Conservation (phyloP, 805 yeast genomes). For the Candida berthetii region DNA sequence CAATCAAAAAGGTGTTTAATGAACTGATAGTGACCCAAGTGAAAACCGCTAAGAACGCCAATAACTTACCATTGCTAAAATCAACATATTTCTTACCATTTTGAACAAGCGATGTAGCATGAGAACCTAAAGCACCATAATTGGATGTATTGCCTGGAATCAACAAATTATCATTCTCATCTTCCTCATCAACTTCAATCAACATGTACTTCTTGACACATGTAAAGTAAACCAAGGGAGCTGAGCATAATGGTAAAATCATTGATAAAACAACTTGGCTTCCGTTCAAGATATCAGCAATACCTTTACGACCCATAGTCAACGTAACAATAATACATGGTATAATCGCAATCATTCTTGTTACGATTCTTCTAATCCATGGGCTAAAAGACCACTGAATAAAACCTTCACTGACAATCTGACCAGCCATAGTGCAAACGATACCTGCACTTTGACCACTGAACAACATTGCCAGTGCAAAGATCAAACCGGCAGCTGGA, state of each 20-base stretch:
- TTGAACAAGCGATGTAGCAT: slow-evolving; percentile 12
- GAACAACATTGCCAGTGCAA: slow-evolving; percentile 82
- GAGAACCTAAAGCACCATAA: neutral
- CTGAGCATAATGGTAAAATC: slow-evolving; percentile 80
- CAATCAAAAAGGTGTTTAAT: slow-evolving; percentile 65
- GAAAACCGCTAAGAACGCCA: slow-evolving; percentile 46
- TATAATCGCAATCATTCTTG: slow-evolving; percentile 76
- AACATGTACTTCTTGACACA: slow-evolving; percentile 62
- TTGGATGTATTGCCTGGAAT: slow-evolving; percentile 5
- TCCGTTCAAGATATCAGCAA: slow-evolving; percentile 66
- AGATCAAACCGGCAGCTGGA: slow-evolving; percentile 81
- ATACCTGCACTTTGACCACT: slow-evolving; percentile 96
- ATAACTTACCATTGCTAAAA: slow-evolving; percentile 59
- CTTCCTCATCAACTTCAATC: slow-evolving; percentile 35
- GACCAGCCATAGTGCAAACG: slow-evolving; percentile 91
- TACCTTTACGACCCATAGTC: slow-evolving; percentile 75
- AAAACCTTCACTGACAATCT: slow-evolving; percentile 90
- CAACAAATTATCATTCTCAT: too few species aligned
- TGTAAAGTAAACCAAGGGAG: slow-evolving; percentile 82
- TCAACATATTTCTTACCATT: slow-evolving; percentile 35
- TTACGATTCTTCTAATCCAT: slow-evolving; percentile 70
- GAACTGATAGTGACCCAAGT: slow-evolving; percentile 70
- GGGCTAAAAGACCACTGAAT: slow-evolving; percentile 77
- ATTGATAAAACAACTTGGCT: slow-evolving; percentile 80
- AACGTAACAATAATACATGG: slow-evolving; percentile 79